Evolutionary conservation across 768 basidiomycete genomes (phyloP).

Genomic region (Krasilnikovozyma curviuscula): DNA sequence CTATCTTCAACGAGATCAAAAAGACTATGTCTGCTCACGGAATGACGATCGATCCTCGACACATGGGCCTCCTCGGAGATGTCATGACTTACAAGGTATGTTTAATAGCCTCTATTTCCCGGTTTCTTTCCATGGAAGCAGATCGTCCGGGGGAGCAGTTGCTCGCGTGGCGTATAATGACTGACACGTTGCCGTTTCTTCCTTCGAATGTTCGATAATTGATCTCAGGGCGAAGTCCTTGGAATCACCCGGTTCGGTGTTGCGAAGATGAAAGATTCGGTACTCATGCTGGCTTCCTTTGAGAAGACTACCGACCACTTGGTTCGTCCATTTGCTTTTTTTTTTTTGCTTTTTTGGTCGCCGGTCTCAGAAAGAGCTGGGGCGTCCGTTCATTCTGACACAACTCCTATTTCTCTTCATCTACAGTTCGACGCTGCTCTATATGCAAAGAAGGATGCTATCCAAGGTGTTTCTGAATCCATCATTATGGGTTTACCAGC

Average conservation of each 20-base stretch:
- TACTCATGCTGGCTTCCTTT: constrained; percentile 95
- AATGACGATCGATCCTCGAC: constrained; percentile 95
- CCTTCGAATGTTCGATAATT: not conserved
- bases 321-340: constrained; percentile 15
- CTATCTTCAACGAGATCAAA: constrained; percentile 92
- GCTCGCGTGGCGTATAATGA: no score
- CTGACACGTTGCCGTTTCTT: not conserved
- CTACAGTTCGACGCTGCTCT: constrained; percentile 73
- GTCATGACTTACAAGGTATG: constrained; percentile 92
- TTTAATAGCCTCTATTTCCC: not conserved
- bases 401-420: not conserved
- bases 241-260: constrained; percentile 98
- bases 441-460: constrained; percentile 82
- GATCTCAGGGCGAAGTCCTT: constrained; percentile 67
- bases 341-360: not conserved
- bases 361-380: not conserved
- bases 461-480: constrained; percentile 93
- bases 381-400: not conserved
- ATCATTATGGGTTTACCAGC: constrained; percentile 99
- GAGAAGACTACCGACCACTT: constrained; percentile 99
- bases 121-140: not conserved
- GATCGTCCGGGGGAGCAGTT: no score
- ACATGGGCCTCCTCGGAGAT: constrained; percentile 94
- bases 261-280: constrained; percentile 92
- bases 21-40: constrained; percentile 94